Evolutionary conservation across 1,284 basidiomycete genomes (phyloP).

Genomic region (Flammula alnicola): DNA sequence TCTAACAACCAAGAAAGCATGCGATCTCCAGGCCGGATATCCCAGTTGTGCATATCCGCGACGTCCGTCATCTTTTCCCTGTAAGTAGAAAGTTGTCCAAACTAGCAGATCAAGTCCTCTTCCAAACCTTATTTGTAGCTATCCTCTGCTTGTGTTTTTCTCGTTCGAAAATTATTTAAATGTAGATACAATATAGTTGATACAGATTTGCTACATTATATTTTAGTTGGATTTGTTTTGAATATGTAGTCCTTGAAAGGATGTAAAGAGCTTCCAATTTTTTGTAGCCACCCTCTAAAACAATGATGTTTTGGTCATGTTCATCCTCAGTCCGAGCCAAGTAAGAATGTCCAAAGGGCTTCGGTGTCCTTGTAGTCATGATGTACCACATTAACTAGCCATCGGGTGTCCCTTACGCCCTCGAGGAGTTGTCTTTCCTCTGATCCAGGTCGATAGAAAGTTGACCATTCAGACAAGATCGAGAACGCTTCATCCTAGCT

Average conservation of each 20-base stretch:
- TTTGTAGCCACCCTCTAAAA: background rate
- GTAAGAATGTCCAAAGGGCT: slow-evolving; percentile 88
- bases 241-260: too few species aligned
- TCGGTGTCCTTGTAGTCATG: slow-evolving; percentile 88
- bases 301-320: background rate
- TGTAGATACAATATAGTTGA: slow-evolving; percentile 3
- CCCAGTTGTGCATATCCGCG: too few species aligned
- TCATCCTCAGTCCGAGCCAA: slow-evolving; percentile 35
- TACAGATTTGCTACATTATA: slow-evolving; percentile 1
- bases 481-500: slow-evolving; percentile 92
- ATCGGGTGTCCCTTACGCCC: slow-evolving; percentile 71
- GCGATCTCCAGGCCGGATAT: too few species aligned
- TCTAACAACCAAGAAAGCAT: too few species aligned
- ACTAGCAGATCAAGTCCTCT: too few species aligned
- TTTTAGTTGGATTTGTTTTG: background rate
- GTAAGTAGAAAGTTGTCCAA: too few species aligned
- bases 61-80: too few species aligned
- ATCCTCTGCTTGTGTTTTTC: slow-evolving; percentile 1
- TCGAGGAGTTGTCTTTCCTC: slow-evolving; percentile 78
- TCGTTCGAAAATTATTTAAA: too few species aligned
- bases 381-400: slow-evolving; percentile 94
- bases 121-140: too few species aligned
- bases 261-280: too few species aligned
- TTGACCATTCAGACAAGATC: slow-evolving; percentile 96
- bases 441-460: slow-evolving; percentile 81